Conservation (phyloP, 371 early-diverging fungal species). For the Mucor circinelloides region DNA sequence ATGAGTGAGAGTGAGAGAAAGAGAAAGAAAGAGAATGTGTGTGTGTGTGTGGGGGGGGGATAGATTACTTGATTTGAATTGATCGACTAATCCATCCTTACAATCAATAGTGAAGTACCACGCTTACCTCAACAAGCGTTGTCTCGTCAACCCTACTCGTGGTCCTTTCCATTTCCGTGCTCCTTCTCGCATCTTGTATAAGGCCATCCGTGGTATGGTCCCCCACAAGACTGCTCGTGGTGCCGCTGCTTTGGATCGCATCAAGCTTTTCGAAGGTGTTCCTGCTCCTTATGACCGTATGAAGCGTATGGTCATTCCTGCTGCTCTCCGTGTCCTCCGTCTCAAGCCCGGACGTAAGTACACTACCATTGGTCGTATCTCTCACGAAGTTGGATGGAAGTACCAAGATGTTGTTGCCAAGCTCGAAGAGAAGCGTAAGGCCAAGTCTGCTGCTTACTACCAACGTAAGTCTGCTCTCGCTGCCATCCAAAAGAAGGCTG, state of each 20-base stretch:
- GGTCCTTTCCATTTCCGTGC: conserved; percentile 99
- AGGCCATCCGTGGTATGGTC: conserved; percentile 98
- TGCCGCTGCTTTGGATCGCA: conserved; percentile 94
- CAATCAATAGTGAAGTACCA: conserved; percentile 86
- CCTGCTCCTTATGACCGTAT: conserved; percentile 97
- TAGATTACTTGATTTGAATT: background rate
- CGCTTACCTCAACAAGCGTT: conserved; percentile 98
- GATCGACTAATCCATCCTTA: background rate
- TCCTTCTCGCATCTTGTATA: conserved; percentile 98
- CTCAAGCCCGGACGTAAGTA: conserved; percentile 97
- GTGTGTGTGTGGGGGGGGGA: background rate
- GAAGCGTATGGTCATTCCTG: conserved; percentile 97
- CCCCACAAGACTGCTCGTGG: conserved; percentile 99
- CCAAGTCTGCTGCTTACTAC: conserved; percentile 90
- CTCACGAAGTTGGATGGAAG: conserved; percentile 99
- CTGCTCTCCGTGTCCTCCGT: conserved; percentile 96
- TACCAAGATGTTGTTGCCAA: conserved; percentile 95
- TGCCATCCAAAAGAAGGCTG: conserved; percentile 54
- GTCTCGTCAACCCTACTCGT: conserved; percentile 96
- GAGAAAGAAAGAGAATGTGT: background rate
- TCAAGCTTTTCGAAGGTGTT: conserved; percentile 99
- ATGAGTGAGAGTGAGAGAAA: no score
- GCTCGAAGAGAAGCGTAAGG: conserved; percentile 98
- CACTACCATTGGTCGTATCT: conserved; percentile 94
- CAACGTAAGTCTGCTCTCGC: conserved; percentile 75